These are phyloP conservation scores for Pilatotrama ljubarskyi DNA, from an alignment of 768 basidiomycete species.

Conservation along the genomic window DNA sequence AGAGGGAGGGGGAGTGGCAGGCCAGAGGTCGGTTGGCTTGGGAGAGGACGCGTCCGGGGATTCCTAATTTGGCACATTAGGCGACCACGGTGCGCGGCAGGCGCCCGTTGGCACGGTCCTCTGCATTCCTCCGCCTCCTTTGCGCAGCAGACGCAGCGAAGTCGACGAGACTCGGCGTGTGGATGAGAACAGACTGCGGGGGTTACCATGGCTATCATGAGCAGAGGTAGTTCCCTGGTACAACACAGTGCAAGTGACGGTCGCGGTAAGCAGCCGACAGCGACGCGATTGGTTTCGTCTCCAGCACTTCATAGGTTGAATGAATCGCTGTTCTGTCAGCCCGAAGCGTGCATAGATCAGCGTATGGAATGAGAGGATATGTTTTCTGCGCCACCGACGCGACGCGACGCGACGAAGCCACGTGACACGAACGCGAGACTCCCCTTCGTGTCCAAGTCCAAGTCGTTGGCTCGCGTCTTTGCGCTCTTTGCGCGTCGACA, in stretches of 20 bases:
- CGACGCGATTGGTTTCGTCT: too few species aligned
- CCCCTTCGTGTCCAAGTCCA: not conserved
- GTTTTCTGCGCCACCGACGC: slow-evolving; percentile 7
- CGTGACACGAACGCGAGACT: not conserved
- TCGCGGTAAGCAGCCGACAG: too few species aligned
- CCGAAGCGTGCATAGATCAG: too few species aligned
- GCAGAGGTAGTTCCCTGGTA: too few species aligned
- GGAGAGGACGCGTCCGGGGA: slow-evolving; percentile 12
- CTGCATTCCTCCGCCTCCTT: not conserved
- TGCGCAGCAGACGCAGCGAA: not conserved
- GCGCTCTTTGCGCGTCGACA: not conserved
- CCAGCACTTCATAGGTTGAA: too few species aligned
- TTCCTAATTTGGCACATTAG: slow-evolving; percentile 6
- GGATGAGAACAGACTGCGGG: too few species aligned
- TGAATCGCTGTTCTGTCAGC: too few species aligned
- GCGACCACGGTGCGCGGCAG: not conserved
- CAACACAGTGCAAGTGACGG: too few species aligned
- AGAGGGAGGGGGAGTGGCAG: not conserved
- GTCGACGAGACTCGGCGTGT: too few species aligned
- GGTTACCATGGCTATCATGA: too few species aligned
- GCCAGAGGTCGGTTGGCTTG: not conserved
- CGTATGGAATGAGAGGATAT: too few species aligned
- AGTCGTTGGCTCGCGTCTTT: not conserved
- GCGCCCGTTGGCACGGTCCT: not conserved
- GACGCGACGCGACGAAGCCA: slow-evolving; percentile 16